Percentiles rank a stretch among this genome's conserved stretches.
These are phyloP conservation scores for Trichoderma koningii DNA, from an alignment of 2,329 filamentous ascomycete genomes.

Conservation along the genomic window DNA sequence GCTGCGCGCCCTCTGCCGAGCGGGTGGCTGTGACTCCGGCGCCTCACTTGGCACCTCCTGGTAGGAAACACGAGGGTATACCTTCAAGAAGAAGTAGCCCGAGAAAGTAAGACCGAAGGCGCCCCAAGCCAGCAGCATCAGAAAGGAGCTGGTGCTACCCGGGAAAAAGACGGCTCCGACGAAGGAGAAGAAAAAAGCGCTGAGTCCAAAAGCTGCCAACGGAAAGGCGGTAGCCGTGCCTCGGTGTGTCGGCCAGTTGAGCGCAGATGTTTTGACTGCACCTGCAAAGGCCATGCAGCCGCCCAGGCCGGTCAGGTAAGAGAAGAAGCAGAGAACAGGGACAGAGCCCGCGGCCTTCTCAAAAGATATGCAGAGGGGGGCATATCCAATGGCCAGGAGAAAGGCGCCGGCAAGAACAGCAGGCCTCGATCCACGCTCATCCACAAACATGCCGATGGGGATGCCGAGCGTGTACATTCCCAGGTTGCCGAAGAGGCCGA, in stretches of 20 bases:
- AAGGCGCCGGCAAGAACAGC: slow-evolving; percentile 75
- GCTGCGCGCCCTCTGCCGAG: slow-evolving; percentile 7
- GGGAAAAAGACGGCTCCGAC: slow-evolving; percentile 77
- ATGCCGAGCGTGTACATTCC: slow-evolving; percentile 94
- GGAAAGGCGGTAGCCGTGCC: slow-evolving; percentile 95
- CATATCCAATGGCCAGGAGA: slow-evolving; percentile 77
- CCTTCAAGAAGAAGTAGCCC: slow-evolving; percentile 82
- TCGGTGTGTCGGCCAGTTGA: slow-evolving; percentile 88
- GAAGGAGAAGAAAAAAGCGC: slow-evolving; percentile 92
- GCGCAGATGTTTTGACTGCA: slow-evolving; percentile 80
- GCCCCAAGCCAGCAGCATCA: slow-evolving; percentile 77
- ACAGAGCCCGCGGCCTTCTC: slow-evolving; percentile 64
- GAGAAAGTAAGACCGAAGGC: slow-evolving; percentile 74
- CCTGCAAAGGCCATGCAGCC: slow-evolving; percentile 90
- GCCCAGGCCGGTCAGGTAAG: slow-evolving; percentile 82
- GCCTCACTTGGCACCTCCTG: slow-evolving; percentile 52
- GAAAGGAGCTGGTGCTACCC: slow-evolving; percentile 77
- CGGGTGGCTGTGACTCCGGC: slow-evolving; percentile 21
- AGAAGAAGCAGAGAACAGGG: slow-evolving; percentile 72
- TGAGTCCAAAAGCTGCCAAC: slow-evolving; percentile 87
- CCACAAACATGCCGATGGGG: slow-evolving; percentile 84
- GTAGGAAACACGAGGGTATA: slow-evolving; percentile 62
- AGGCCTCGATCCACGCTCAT: slow-evolving; percentile 76
- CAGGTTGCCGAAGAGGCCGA: slow-evolving; percentile 81
- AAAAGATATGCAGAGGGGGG: slow-evolving; percentile 79